Percentiles rank a stretch among this genome's conserved stretches.
phyloP scores from a whole-genome alignment of 1,284 basidiomycete species.

The Fistulinella staudtii region DNA sequence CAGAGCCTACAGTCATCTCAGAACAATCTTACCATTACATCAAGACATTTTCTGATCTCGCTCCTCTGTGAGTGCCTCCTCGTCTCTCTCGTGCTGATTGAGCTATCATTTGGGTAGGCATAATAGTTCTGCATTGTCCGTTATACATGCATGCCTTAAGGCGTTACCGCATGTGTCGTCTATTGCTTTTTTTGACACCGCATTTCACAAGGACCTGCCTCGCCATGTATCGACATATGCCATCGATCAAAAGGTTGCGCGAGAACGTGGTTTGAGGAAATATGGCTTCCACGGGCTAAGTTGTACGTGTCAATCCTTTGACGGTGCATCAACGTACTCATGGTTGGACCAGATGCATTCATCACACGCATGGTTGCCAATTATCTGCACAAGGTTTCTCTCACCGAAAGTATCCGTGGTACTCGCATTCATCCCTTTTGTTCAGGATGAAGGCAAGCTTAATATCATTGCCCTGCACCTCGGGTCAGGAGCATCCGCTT shows the following conservation, averaged over 20 bases:
- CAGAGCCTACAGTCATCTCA: slow-evolving; percentile 63
- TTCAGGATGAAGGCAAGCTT: slow-evolving; percentile 35
- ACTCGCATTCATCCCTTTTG: background rate
- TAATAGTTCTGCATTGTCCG: slow-evolving; percentile 57
- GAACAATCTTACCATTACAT: slow-evolving; percentile 64
- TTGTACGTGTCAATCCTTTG: slow-evolving; percentile 39
- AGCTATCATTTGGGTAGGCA: slow-evolving; percentile 39
- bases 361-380: slow-evolving; percentile 58
- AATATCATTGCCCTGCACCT: slow-evolving; percentile 81
- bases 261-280: slow-evolving; percentile 67
- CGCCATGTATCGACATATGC: slow-evolving; percentile 73
- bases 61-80: slow-evolving; percentile 61
- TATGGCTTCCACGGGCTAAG: slow-evolving; percentile 87
- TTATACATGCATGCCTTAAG: slow-evolving; percentile 59
- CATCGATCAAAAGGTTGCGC: slow-evolving; percentile 61
- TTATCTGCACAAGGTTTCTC: slow-evolving; percentile 51
- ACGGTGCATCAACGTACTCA: slow-evolving; percentile 5
- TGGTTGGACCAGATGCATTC: slow-evolving; percentile 48
- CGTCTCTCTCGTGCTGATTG: background rate
- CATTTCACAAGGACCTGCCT: slow-evolving; percentile 79
- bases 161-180: slow-evolving; percentile 60
- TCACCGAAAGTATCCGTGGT: background rate
- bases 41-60: slow-evolving; percentile 72
- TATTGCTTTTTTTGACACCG: slow-evolving; percentile 79
- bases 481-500: slow-evolving; percentile 81